Conservation (phyloP, 768 basidiomycete species). For the Porpolomopsis calyptriformis region DNA sequence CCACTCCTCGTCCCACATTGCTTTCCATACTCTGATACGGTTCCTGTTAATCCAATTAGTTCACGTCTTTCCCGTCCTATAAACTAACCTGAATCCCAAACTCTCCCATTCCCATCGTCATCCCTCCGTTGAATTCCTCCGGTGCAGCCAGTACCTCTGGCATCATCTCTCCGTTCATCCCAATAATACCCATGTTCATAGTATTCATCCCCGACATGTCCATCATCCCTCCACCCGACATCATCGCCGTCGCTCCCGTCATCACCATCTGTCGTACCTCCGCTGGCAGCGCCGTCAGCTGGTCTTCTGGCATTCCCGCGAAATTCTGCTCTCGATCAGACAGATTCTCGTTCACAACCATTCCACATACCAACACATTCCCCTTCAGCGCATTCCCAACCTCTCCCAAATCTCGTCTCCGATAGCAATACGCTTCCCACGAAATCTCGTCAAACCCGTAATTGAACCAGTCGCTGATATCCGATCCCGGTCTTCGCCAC, state of each 20-base stretch:
- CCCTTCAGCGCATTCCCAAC: constrained; percentile 70
- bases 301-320: constrained; percentile 73
- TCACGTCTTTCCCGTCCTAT: constrained; percentile 34
- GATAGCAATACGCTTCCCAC: constrained; percentile 88
- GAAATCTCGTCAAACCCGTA: constrained; percentile 97
- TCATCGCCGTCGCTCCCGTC: constrained; percentile 70
- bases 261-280: constrained; percentile 83
- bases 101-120: constrained; percentile 33
- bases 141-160: constrained; percentile 21
- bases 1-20: constrained; percentile 33
- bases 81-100: constrained; percentile 31
- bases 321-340: constrained; percentile 46
- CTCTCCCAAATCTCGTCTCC: constrained; percentile 72
- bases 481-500: constrained; percentile 87
- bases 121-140: constrained; percentile 30
- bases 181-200: constrained; percentile 41
- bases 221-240: constrained; percentile 48
- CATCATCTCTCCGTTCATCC: constrained; percentile 62
- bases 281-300: constrained; percentile 63
- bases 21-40: constrained; percentile 57
- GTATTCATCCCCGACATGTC: constrained; percentile 46
- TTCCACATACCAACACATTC: constrained; percentile 61
- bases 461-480: constrained; percentile 97
- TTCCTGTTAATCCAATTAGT: constrained; percentile 41
- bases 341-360: constrained; percentile 3